Percentiles rank a stretch among this genome's conserved stretches.
These are phyloP conservation scores for Populus hybrid DNA, from an alignment of 441 rosid genomes.

Conservation along the genomic window DNA sequence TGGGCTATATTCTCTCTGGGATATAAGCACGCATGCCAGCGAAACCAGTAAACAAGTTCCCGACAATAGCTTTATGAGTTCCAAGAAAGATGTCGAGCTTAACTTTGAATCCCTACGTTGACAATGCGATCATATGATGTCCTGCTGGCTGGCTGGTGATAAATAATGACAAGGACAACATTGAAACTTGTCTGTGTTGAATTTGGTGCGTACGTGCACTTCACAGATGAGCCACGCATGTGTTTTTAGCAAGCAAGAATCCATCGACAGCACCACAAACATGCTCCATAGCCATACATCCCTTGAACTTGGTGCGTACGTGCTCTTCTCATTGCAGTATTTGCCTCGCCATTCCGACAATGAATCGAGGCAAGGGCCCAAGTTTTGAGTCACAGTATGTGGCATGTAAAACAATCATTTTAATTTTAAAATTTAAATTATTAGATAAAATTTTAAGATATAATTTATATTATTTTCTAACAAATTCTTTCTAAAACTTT, in stretches of 20 bases:
- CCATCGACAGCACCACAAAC: neutral
- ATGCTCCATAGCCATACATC: no score
- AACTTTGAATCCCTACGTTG: neutral
- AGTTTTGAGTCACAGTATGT: neutral
- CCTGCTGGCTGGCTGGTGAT: neutral
- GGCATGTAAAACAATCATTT: no score
- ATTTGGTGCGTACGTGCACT: neutral
- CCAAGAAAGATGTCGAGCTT: neutral
- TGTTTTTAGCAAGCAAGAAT: neutral
- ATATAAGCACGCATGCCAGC: neutral
- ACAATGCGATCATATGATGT: neutral
- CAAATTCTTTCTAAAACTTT: rapidly evolving
- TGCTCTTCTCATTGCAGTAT: neutral
- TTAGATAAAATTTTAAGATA: no score
- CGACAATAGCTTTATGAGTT: conserved; percentile 1
- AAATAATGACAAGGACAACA: neutral
- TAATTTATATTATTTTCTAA: no score
- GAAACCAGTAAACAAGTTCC: neutral
- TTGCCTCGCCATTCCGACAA: conserved; percentile 9
- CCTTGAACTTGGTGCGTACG: no score
- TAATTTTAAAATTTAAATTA: no score
- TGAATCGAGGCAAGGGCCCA: neutral
- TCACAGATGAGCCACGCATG: neutral
- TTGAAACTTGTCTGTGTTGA: neutral
- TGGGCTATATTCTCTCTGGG: neutral